Base-by-base conservation (phyloP, 345 rosid species). In the Camelina neglecta region DNA sequence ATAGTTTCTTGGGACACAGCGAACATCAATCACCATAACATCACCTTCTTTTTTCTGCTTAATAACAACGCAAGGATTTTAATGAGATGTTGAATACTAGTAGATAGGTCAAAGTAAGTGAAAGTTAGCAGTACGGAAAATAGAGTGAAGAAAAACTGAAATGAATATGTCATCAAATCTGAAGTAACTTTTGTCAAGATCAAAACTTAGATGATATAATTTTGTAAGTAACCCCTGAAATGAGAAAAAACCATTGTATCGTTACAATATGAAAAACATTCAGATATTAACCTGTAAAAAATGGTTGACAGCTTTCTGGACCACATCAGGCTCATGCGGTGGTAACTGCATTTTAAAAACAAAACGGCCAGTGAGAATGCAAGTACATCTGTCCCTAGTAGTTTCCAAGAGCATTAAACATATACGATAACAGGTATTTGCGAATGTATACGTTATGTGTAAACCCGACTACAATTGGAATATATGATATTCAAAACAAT, bases 251-350 rank as follows among this genome's bases (percentile, higher is more conserved):
- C 41, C 20, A 50, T 18, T 18, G 18, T 21, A 60, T 18, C 23
- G 15, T 21, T 3, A 78, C 44, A 50, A 50, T 66, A 8, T 18
- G 6, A 20, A 68, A 23, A 71, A 66, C 39, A 10, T 63, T 21
- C 13, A 58, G 76, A 70, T 67, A 57, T 11, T 76, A 54, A 94
- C 97, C 98, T 92, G 92, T 77, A 92, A 81, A 81, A 94, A 94
- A 85, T 92, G 98, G 82, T 94, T 94, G 57, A 90, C 93, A 35
- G 98, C 98, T 84, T 62, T 89, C 80, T 79, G 90, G 75, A 94
- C 96, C 65, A 92, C 95, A 23, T 61, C 67, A 73, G 98, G 91
- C 24, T 94, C 98, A 81, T 94, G 98, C 69, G 97, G 96, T n/a
- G 87, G 89, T 83, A 94, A 84, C 96, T 94, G 88, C 85, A 86